Conservation (phyloP, 2,329 filamentous ascomycete species). For the Aspergillus melleus region DNA sequence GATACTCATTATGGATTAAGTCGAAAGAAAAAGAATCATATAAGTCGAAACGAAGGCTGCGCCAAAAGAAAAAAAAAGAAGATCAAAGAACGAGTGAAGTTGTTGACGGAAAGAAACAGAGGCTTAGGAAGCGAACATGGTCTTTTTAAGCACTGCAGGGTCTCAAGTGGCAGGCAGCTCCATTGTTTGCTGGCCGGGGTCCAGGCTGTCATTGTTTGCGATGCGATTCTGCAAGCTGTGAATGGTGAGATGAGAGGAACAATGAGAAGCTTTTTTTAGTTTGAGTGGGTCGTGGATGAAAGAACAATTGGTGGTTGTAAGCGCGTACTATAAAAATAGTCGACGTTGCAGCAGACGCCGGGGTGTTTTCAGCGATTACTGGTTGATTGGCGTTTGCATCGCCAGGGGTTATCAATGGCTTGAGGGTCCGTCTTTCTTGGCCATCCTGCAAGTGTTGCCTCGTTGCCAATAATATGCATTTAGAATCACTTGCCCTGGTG, state of each 20-base stretch:
- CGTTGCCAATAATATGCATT: not conserved
- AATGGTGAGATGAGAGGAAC: not conserved
- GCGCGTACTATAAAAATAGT: not conserved
- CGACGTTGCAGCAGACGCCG: not conserved
- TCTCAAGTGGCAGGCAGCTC: not conserved
- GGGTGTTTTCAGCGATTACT: not conserved
- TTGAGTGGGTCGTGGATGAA: not conserved
- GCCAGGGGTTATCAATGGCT: not conserved
- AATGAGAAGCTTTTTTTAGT: not conserved
- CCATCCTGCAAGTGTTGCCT: not conserved
- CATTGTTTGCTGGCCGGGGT: not conserved
- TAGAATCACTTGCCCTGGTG: not conserved
- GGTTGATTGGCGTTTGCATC: not conserved
- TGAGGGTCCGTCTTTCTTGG: not conserved
- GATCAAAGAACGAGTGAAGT: not conserved
- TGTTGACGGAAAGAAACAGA: not conserved
- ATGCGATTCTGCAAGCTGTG: not conserved
- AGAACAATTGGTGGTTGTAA: not conserved
- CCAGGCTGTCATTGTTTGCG: not conserved
- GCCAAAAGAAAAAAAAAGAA: not conserved
- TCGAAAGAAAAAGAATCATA: not conserved
- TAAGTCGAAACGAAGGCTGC: not conserved
- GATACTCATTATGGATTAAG: not conserved
- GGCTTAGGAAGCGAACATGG: not conserved
- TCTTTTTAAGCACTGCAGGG: not conserved